phyloP scores from a whole-genome alignment of 805 yeast species.

The Saccharomyces paradoxus region DNA sequence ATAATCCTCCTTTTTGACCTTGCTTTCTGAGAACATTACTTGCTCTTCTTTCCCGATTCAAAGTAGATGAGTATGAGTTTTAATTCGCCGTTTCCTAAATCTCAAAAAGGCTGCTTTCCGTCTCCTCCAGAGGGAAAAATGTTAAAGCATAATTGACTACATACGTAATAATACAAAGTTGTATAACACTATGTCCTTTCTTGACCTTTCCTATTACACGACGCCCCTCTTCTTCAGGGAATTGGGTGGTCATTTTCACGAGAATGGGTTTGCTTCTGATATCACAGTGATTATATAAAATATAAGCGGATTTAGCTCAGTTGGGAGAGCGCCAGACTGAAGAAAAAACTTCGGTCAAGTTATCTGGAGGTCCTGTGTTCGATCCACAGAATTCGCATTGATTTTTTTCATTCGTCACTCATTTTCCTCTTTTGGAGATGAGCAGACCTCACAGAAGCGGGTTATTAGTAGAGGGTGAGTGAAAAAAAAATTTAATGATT shows the following conservation, averaged over 20 bases:
- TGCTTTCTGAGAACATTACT: neutral
- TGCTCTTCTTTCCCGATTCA: neutral
- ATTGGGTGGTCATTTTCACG: neutral
- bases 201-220: neutral
- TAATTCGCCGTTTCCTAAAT: neutral
- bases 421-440: neutral
- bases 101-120: neutral
- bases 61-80: neutral
- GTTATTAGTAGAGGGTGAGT: neutral
- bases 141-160: neutral
- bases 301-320: constrained; percentile 36
- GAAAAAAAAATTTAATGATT: neutral
- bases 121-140: neutral
- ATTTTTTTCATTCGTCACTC: constrained; percentile 9
- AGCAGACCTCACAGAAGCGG: neutral
- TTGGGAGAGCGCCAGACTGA: constrained; percentile 41
- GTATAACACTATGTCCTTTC: neutral
- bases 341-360: constrained; percentile 22
- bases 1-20: neutral
- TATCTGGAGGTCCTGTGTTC: constrained; percentile 78
- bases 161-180: no score
- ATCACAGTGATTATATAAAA: neutral
- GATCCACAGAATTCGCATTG: constrained; percentile 67
- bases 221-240: neutral
- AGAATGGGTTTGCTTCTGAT: neutral